phyloP scores from a whole-genome alignment of 495 filamentous ascomycete species.

The Hypoxylon trugodes region DNA sequence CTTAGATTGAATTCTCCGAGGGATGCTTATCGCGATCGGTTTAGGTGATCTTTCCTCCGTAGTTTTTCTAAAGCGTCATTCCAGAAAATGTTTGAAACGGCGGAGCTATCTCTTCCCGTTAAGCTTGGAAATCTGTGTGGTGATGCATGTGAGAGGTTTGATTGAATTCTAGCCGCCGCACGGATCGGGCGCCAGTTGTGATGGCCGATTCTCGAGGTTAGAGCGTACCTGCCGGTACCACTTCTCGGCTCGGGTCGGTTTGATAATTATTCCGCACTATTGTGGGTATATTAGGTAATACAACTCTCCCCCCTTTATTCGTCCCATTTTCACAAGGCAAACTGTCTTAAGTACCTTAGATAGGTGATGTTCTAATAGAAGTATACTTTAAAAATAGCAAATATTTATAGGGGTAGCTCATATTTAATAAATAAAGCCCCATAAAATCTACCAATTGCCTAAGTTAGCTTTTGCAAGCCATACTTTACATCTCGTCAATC shows the following conservation, averaged over 20 bases:
- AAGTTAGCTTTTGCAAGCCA: not conserved
- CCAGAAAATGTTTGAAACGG: not conserved
- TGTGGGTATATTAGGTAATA: not conserved
- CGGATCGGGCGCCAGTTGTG: conserved; percentile 11
- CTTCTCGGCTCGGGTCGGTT: conserved; percentile 10
- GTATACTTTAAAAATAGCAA: no score
- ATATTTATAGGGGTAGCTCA: no score
- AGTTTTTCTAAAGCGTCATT: no score
- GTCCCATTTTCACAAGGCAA: no score
- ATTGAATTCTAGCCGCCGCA: not conserved
- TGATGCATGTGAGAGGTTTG: not conserved
- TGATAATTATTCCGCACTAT: conserved; percentile 9
- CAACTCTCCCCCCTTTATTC: no score
- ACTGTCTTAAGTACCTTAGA: no score
- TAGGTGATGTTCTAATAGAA: no score
- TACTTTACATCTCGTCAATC: not conserved
- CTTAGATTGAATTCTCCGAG: conserved; percentile 1
- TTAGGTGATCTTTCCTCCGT: no score
- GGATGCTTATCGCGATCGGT: not conserved
- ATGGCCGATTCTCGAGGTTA: conserved; percentile 2
- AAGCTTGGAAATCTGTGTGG: not conserved
- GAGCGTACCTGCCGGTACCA: not conserved
- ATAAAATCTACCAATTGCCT: not conserved
- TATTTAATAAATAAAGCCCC: not conserved
- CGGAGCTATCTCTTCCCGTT: not conserved